Evolutionary conservation across 495 filamentous ascomycete species (phyloP).

Genomic region (Penicillium coprophilum): DNA sequence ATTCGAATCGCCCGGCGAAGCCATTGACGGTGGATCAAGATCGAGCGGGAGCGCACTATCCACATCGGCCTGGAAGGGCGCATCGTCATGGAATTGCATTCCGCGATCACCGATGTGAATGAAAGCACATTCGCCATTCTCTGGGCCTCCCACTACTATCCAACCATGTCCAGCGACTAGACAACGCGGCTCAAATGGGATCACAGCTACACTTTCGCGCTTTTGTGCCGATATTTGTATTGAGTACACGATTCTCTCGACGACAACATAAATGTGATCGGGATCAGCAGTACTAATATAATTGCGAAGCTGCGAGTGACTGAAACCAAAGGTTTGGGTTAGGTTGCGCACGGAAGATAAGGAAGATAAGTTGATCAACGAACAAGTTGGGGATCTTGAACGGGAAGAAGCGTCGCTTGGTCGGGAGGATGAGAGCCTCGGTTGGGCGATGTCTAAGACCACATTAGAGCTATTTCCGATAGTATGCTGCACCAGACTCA

Average conservation of each 20-base stretch:
- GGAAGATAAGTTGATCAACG: slow-evolving; percentile 33
- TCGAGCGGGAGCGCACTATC: slow-evolving; percentile 62
- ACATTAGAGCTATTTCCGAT: not conserved
- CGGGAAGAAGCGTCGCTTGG: slow-evolving; percentile 72
- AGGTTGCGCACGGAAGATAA: slow-evolving; percentile 5
- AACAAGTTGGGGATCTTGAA: slow-evolving; percentile 72
- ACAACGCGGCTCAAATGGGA: slow-evolving; percentile 82
- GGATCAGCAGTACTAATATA: slow-evolving; percentile 78
- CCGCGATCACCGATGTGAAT: slow-evolving; percentile 57
- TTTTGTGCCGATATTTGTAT: slow-evolving; percentile 70
- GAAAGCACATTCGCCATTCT: slow-evolving; percentile 79
- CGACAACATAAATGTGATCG: slow-evolving; percentile 79
- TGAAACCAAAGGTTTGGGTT: slow-evolving; percentile 39
- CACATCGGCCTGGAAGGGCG: slow-evolving; percentile 49
- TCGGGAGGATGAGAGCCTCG: slow-evolving; percentile 57
- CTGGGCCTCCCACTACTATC: slow-evolving; percentile 82
- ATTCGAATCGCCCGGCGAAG: slow-evolving; percentile 25
- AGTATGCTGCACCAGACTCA: slow-evolving; percentile 17
- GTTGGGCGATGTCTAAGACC: slow-evolving; percentile 54
- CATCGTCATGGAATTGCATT: slow-evolving; percentile 30
- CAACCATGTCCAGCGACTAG: slow-evolving; percentile 80
- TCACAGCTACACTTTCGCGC: slow-evolving; percentile 69
- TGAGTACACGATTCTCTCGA: slow-evolving; percentile 67
- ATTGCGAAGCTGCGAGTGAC: slow-evolving; percentile 90
- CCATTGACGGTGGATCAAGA: slow-evolving; percentile 40